A percentile compares a stretch with the other conserved stretches of the same genome.
These are phyloP conservation scores for Tolypocladium tropicale DNA, from an alignment of 2,329 filamentous ascomycete species.

Conservation along the genomic window DNA sequence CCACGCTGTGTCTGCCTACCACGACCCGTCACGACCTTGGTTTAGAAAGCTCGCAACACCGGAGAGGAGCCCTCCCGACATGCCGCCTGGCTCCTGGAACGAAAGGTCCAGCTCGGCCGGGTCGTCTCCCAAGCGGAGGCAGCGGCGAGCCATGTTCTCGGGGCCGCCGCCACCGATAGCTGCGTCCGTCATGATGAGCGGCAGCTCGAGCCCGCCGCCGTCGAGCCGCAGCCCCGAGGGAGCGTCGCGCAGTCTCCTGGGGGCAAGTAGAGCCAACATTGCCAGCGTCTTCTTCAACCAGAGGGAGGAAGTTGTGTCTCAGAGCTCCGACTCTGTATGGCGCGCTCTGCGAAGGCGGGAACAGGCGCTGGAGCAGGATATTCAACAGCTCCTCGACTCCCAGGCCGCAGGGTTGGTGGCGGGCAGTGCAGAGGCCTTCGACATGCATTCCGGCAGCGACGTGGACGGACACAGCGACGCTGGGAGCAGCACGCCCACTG, in stretches of 20 bases:
- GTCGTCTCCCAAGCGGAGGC: conserved; percentile 20
- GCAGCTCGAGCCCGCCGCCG: conserved; percentile 1
- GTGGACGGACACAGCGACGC: conserved; percentile 25
- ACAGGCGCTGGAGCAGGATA: conserved; percentile 32
- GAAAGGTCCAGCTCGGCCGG: conserved; percentile 16
- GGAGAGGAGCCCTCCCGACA: conserved; percentile 1
- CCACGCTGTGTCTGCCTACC: conserved; percentile 11
- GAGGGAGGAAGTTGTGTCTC: conserved; percentile 12
- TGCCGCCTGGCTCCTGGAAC: conserved; percentile 8
- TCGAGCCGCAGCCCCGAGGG: conserved; percentile 8
- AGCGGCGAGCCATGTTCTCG: conserved; percentile 27
- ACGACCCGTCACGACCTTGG: conserved; percentile 11
- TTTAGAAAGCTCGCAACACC: conserved; percentile 8
- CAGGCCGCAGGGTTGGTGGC: conserved; percentile 35
- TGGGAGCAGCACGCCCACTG: conserved; percentile 31
- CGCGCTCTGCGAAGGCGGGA: conserved; percentile 34
- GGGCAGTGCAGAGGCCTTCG: conserved; percentile 18
- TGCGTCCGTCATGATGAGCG: conserved; percentile 25
- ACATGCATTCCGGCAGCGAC: conserved; percentile 8
- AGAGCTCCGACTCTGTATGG: conserved; percentile 35
- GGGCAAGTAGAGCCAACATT: conserved; percentile 1
- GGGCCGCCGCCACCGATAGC: conserved; percentile 43
- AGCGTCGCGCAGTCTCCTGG: conserved; percentile 1
- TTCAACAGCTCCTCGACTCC: conserved; percentile 37
- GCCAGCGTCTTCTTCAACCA: conserved; percentile 30